Evolutionary conservation across 805 yeast genomes (phyloP).

Genomic region (Zygosaccharomyces rouxii): DNA sequence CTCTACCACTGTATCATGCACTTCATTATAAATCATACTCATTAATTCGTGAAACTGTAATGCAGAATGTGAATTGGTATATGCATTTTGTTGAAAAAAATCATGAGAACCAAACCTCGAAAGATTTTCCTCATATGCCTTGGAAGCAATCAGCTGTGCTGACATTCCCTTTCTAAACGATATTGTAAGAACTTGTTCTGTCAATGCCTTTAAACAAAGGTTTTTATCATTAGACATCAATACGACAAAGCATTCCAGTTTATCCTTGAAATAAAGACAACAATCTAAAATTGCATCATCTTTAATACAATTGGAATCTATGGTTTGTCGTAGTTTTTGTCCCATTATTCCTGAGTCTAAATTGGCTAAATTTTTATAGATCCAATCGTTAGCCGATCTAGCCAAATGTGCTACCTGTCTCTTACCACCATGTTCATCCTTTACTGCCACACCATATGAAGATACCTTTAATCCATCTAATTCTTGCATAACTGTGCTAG

Average conservation of each 20-base stretch:
- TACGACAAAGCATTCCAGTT: slow-evolving; percentile 45
- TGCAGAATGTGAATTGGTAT: neutral
- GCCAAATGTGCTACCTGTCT: slow-evolving; percentile 50
- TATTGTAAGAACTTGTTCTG: slow-evolving; percentile 63
- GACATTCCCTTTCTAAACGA: slow-evolving; percentile 43
- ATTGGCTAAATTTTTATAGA: slow-evolving; percentile 55
- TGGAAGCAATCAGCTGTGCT: slow-evolving; percentile 43
- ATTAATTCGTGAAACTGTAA: slow-evolving; percentile 3
- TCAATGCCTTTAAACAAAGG: slow-evolving; percentile 70
- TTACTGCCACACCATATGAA: slow-evolving; percentile 13
- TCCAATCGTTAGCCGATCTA: slow-evolving; percentile 75
- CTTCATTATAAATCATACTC: slow-evolving; percentile 35
- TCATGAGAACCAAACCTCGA: slow-evolving; percentile 9
- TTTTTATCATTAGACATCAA: slow-evolving; percentile 80
- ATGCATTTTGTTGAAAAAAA: neutral
- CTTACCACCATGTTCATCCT: slow-evolving; percentile 3
- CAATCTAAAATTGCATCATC: slow-evolving; percentile 89
- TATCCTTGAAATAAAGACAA: slow-evolving; percentile 56
- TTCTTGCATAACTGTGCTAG: slow-evolving; percentile 65
- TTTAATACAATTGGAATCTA: slow-evolving; percentile 44
- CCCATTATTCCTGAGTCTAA: slow-evolving; percentile 51
- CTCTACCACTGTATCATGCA: slow-evolving; percentile 39
- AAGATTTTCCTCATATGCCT: slow-evolving; percentile 37
- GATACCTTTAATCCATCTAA: slow-evolving; percentile 75
- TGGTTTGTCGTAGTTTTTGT: slow-evolving; percentile 54